These are phyloP conservation scores for Gypsophila paniculata DNA, from an alignment of 179 eudicot species.

Conservation along the genomic window DNA sequence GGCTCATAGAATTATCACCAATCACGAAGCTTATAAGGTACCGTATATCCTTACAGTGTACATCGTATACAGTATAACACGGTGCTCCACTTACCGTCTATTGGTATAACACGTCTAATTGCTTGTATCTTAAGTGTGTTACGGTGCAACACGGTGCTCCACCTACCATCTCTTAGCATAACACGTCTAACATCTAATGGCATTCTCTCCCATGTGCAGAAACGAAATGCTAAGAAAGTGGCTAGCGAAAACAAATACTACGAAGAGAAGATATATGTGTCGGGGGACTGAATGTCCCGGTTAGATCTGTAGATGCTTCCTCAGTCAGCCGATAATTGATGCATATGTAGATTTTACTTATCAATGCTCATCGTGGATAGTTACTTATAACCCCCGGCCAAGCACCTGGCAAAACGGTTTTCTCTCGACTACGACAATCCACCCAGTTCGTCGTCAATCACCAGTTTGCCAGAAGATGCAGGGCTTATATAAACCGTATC, in stretches of 20 bases:
- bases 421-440: not conserved
- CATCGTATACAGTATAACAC: not conserved
- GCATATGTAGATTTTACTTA: conserved; percentile 25
- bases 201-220: conserved; percentile 40
- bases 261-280: conserved; percentile 53
- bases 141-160: not conserved
- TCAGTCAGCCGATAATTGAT: conserved; percentile 4
- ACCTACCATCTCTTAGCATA: too few relatives aligned
- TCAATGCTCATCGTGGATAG: conserved; percentile 19
- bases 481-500: not conserved
- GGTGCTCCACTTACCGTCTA: too few relatives aligned
- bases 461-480: not conserved
- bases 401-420: not conserved
- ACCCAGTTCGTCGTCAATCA: not conserved
- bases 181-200: not conserved
- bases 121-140: too few relatives aligned
- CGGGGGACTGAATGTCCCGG: conserved; percentile 43
- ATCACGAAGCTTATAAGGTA: conserved; percentile 78
- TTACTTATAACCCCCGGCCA: not conserved
- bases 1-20: conserved; percentile 66
- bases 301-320: conserved; percentile 15
- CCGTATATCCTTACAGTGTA: not conserved
- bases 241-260: conserved; percentile 82
- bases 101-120: too few relatives aligned
- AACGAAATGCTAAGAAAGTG: conserved; percentile 75